phyloP scores from a whole-genome alignment of 495 filamentous ascomycete species.

The Baudoinia panamericana region DNA sequence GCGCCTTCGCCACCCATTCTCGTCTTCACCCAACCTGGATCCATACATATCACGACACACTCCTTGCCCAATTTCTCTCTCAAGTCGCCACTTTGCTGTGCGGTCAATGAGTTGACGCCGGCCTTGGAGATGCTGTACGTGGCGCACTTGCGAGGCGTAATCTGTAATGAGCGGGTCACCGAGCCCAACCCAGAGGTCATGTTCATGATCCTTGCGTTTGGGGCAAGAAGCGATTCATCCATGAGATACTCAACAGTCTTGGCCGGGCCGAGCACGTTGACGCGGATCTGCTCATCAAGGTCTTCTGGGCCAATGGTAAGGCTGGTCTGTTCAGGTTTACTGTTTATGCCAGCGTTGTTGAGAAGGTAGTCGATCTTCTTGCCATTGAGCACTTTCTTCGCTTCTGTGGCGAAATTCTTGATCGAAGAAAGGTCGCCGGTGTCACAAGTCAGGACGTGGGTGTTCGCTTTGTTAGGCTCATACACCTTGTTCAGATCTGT shows the following conservation, averaged over 20 bases:
- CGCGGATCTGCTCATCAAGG: conserved; percentile 21
- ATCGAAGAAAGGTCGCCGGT: conserved; percentile 21
- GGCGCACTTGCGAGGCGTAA: conserved; percentile 19
- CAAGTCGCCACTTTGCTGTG: conserved; percentile 32
- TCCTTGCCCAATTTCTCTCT: conserved; percentile 21
- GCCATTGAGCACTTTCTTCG: conserved; percentile 23
- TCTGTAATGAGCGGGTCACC: conserved; percentile 10
- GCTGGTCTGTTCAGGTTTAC: conserved; percentile 25
- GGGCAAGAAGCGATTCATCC: conserved; percentile 17
- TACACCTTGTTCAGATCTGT: conserved; percentile 21
- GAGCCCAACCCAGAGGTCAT: conserved; percentile 30
- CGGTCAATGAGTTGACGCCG: conserved; percentile 32
- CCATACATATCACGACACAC: conserved; percentile 21
- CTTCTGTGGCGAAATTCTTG: conserved; percentile 25
- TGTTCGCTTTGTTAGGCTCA: conserved; percentile 13
- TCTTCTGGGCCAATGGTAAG: conserved; percentile 28
- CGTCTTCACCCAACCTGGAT: conserved; percentile 23
- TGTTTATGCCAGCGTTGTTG: conserved; percentile 35
- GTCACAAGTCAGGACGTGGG: conserved; percentile 37
- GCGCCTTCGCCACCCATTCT: conserved; percentile 29
- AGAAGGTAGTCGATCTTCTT: conserved; percentile 34
- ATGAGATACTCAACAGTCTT: conserved; percentile 28
- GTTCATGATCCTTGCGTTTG: conserved; percentile 25
- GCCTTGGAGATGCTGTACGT: conserved; percentile 35
- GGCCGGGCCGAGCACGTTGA: conserved; percentile 35